Base-by-base conservation (phyloP, 2,329 filamentous ascomycete genomes). In the Cladosporium sp. region DNA sequence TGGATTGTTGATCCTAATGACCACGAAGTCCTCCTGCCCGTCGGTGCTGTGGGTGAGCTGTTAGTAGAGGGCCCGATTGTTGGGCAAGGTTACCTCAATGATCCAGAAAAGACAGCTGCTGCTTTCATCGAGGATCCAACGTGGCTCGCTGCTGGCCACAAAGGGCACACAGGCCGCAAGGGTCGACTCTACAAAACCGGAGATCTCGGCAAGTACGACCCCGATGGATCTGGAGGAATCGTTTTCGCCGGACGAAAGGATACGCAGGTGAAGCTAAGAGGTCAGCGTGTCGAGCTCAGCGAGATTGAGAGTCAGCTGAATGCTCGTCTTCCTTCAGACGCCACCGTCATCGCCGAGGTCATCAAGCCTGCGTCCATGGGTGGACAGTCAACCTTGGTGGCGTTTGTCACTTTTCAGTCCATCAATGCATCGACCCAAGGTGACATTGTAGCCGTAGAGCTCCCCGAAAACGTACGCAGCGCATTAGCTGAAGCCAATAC, bases 261-360 rank as follows among this genome's bases (percentile, higher is more conserved):
- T 18, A 78, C 78, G n/a, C 83, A 84, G 64, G 78, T 85, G 51
- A 87, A 88, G 67, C 69, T 87, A 28, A 74, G 77, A 9, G 87
- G 86, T 22, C 84, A 81, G 58, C 72, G 84, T 51, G 77, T 85
- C 48, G 86, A 84, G 67, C 72, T 83, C 46, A 75, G 71, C 9
- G 77, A 75, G 62, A 76, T 76, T 49, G 78, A 73, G 62, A 9
- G 67, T 65, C 9, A 68, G 9, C 41, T 51, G 6, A 44, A 44
- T 9, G 34, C 53, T n/a, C 35, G 42, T 6, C 35, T 52, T 8
- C 49, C 49, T 11, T 45, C 42, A 11, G 49, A 45, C 22, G 42
- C 49, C 1, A 45, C 42, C 5, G 42, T 52, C 9, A 46, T 52
- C 37, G 42, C 35, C 11, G 49, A 52, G 43, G 43, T 52, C 11